Percentiles rank a stretch among this genome's conserved stretches.
Evolutionary conservation across 2,329 filamentous ascomycete genomes (phyloP).

Genomic region (Fusarium begoniae): DNA sequence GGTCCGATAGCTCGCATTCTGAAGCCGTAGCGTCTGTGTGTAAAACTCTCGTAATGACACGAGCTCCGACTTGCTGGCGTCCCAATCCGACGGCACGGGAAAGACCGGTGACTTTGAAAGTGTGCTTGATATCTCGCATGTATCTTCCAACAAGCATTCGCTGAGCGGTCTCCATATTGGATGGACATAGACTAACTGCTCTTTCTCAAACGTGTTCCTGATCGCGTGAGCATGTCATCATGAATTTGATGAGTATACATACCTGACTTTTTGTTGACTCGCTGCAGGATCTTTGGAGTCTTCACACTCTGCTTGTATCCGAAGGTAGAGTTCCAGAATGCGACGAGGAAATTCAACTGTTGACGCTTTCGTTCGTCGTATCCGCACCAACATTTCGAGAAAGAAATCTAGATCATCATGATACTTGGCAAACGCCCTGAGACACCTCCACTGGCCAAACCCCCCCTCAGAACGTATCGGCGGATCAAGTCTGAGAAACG

Average conservation of each 20-base stretch:
- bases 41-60: constrained; percentile 36
- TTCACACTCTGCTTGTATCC: constrained; percentile 36
- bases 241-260: constrained; percentile 6
- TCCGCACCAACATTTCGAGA: constrained; percentile 33
- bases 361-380: constrained; percentile 22
- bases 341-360: constrained; percentile 35
- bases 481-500: constrained; percentile 33
- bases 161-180: constrained; percentile 38
- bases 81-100: constrained; percentile 33
- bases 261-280: constrained; percentile 32
- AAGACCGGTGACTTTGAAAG: constrained; percentile 38
- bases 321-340: constrained; percentile 38
- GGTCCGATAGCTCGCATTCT: constrained; percentile 26
- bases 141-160: constrained; percentile 34
- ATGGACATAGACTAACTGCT: constrained; percentile 33
- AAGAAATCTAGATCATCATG: constrained; percentile 36
- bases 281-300: constrained; percentile 16
- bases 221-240: not conserved
- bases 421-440: constrained; percentile 28
- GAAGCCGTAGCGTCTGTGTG: constrained; percentile 26
- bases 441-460: constrained; percentile 32
- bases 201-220: constrained; percentile 32
- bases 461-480: constrained; percentile 30
- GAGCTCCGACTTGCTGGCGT: constrained; percentile 36
- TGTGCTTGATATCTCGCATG: constrained; percentile 34